Conservation (phyloP, 768 basidiomycete genomes). For the Tulasnella sp. region DNA sequence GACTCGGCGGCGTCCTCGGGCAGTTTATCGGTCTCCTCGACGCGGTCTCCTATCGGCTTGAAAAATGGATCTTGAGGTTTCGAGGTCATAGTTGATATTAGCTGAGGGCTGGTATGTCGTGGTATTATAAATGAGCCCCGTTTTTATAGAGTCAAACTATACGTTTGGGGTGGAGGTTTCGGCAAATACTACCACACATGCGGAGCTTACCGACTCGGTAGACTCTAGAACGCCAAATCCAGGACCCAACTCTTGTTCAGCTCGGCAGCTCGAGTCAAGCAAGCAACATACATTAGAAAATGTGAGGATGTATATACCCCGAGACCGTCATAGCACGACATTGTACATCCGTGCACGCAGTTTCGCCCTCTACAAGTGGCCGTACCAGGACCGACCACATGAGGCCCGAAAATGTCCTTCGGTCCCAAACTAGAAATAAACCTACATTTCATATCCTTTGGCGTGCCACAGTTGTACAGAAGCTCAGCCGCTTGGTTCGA, state of each 20-base stretch:
- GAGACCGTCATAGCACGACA: too few relatives aligned
- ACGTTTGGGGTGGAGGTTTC: background rate
- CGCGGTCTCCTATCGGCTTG: constrained; percentile 47
- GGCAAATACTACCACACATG: background rate
- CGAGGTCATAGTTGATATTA: background rate
- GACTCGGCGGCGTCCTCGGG: constrained; percentile 18
- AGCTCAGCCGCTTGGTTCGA: background rate
- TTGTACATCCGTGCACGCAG: too few relatives aligned
- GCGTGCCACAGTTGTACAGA: too few relatives aligned
- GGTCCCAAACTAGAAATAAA: too few relatives aligned
- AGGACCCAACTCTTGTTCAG: background rate
- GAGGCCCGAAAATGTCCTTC: too few relatives aligned
- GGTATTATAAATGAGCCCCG: background rate
- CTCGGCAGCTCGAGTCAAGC: background rate
- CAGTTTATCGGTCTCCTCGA: constrained; percentile 35
- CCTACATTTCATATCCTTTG: too few relatives aligned
- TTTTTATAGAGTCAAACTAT: background rate
- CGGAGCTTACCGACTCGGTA: background rate
- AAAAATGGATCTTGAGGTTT: constrained; percentile 33
- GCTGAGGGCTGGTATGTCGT: background rate
- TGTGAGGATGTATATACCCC: too few relatives aligned
- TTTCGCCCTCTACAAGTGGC: too few relatives aligned
- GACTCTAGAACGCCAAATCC: too few relatives aligned
- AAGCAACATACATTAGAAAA: too few relatives aligned
- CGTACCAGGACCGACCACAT: too few relatives aligned